Base-by-base conservation (phyloP, 2,329 filamentous ascomycete species). In the Lasiodiplodia hormozganensis region DNA sequence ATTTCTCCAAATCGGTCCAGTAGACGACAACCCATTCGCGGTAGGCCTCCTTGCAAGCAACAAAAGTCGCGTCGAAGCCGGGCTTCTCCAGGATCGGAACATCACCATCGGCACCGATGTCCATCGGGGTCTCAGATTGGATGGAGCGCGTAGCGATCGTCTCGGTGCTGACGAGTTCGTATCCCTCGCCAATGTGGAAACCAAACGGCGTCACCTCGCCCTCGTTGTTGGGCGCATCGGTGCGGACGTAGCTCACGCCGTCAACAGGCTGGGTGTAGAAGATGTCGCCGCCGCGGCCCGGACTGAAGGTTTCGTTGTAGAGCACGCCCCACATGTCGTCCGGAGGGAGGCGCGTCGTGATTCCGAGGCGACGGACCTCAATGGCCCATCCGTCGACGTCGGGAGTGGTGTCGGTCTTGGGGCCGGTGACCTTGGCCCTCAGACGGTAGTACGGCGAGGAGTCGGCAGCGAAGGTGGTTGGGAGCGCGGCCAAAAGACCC, bases 311-410 rank as follows among this genome's bases (percentile, higher is more conserved):
- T 16, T 23, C 8, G 40, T 62, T 62, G 38, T n/a, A 25, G 8
- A 62, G 57, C 18, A 62, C 57, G 38, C 57, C 57, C 57, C 38
- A 62, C 57, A 62, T 62, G 23, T 49, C 31, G 38, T 62, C 57
- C 14, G 57, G 57, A 6, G 57, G 57, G 10, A 49, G 0, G 40
- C 57, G 57, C 5, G 57, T 62, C 7, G 57, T 25, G 25, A 62
- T 21, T 18, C 57, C 38, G 14, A 62, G 57, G 2, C 40, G 21
- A 2, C 14, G 57, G 4, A 62, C 25, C 21, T 62, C 57, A 21
- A 62, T 16, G 6, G 38, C 23, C 57, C 38, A 62, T 18, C 57
- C 40, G 23, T 49, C 25, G 16, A 49, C 18, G 2, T 47, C 14
- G 23, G 57, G 38, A 3, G 57, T 62, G 8, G 6, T 25, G 38